phyloP scores from a whole-genome alignment of 176 grass and related monocot species.

The Chloris gayana region DNA sequence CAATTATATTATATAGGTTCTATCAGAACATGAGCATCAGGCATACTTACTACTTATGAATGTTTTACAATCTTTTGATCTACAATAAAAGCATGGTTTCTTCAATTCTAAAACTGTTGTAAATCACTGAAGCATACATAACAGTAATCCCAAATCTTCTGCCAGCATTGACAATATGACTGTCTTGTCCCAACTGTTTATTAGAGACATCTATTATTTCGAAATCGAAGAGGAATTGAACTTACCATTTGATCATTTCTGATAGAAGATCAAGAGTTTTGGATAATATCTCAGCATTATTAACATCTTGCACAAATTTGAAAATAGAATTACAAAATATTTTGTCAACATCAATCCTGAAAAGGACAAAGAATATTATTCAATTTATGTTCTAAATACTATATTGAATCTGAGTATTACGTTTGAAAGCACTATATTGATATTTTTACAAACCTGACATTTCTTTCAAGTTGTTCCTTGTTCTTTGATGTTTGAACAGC shows the following conservation, averaged over 20 bases:
- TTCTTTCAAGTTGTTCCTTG: constrained; percentile 47
- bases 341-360: constrained; percentile 84
- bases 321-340: constrained; percentile 74
- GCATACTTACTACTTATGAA: background rate
- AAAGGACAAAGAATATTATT: constrained; percentile 34
- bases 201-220: constrained; percentile 3
- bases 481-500: constrained; percentile 57
- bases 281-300: constrained; percentile 59
- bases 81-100: background rate
- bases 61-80: background rate
- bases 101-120: constrained; percentile 1
- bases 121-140: background rate
- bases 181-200: background rate
- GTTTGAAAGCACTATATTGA: too few species aligned
- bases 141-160: background rate
- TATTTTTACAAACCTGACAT: constrained; percentile 67
- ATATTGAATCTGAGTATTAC: constrained; percentile 26
- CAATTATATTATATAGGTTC: constrained; percentile 4
- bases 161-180: background rate
- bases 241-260: constrained; percentile 91
- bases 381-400: constrained; percentile 11
- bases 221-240: constrained; percentile 5
- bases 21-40: background rate
- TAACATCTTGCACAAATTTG: constrained; percentile 63
- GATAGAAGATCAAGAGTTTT: constrained; percentile 69